phyloP scores from a whole-genome alignment of 2,329 filamentous ascomycete species.

The Cladosporium oxysporum region DNA sequence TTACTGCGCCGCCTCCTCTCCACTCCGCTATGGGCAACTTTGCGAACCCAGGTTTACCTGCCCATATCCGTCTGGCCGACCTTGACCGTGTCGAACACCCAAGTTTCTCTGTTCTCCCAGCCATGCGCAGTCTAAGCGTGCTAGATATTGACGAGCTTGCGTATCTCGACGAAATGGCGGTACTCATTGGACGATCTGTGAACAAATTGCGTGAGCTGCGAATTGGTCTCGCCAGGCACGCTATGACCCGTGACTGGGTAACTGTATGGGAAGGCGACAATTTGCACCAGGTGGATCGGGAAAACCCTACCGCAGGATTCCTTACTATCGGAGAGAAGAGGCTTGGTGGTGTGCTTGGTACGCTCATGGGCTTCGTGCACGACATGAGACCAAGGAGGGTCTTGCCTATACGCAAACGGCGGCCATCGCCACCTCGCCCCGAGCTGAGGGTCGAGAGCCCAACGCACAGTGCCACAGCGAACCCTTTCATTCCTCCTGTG shows the following conservation, averaged over 20 bases:
- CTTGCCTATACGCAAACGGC: constrained; percentile 24
- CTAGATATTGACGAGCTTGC: constrained; percentile 80
- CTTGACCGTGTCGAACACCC: constrained; percentile 69
- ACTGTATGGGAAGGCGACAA: constrained; percentile 63
- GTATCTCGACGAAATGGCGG: constrained; percentile 80
- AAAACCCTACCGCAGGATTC: constrained; percentile 52
- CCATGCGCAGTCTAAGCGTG: constrained; percentile 73
- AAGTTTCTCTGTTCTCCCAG: constrained; percentile 75
- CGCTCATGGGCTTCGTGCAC: constrained; percentile 67
- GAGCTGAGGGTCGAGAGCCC: constrained; percentile 5
- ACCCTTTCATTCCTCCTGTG: not conserved
- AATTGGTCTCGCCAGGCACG: constrained; percentile 67
- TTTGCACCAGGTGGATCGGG: constrained; percentile 65
- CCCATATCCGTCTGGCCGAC: constrained; percentile 34
- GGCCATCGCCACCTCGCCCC: constrained; percentile 6
- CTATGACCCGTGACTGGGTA: constrained; percentile 56
- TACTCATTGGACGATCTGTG: constrained; percentile 71
- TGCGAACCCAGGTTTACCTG: constrained; percentile 21
- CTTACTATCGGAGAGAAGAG: constrained; percentile 61
- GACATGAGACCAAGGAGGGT: constrained; percentile 48
- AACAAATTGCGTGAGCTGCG: constrained; percentile 68
- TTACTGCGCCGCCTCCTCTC: constrained; percentile 24
- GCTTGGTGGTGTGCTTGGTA: constrained; percentile 68
- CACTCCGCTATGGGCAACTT: constrained; percentile 19
- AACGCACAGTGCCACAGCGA: not conserved